phyloP scores from a whole-genome alignment of 2,329 filamentous ascomycete species.

The Trichoderma koningiopsis region DNA sequence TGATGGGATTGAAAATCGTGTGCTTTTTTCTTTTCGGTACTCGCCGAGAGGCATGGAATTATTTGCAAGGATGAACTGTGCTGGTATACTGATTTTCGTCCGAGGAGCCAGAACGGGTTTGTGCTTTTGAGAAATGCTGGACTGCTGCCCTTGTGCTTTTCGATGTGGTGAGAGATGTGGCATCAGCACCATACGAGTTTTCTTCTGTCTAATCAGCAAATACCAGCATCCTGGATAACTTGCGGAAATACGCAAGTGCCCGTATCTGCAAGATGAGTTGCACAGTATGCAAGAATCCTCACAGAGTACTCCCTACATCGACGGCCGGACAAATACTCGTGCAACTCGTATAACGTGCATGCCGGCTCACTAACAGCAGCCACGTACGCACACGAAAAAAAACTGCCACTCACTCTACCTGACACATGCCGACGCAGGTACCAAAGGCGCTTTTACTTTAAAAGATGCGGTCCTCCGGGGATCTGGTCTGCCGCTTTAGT shows the following conservation, averaged over 20 bases:
- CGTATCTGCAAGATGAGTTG: background rate
- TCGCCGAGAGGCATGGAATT: background rate
- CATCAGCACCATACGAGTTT: slow-evolving; percentile 4
- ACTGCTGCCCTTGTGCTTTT: background rate
- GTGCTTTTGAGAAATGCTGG: background rate
- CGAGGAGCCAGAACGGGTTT: background rate
- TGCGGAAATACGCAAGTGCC: background rate
- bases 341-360: no score
- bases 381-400: slow-evolving; percentile 5
- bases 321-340: background rate
- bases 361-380: background rate
- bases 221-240: background rate
- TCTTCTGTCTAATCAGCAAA: background rate
- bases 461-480: background rate
- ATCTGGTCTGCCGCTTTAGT: slow-evolving; percentile 1
- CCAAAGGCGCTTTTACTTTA: background rate
- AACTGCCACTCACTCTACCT: background rate
- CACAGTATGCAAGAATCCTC: background rate
- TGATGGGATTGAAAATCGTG: background rate
- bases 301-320: background rate
- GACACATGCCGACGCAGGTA: slow-evolving; percentile 14
- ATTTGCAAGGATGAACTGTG: background rate
- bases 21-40: background rate
- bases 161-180: background rate
- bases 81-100: background rate